A percentile compares a stretch with the other conserved stretches of the same genome.
phyloP scores from a whole-genome alignment of 306 rosid genomes.

The Vicia faba region DNA sequence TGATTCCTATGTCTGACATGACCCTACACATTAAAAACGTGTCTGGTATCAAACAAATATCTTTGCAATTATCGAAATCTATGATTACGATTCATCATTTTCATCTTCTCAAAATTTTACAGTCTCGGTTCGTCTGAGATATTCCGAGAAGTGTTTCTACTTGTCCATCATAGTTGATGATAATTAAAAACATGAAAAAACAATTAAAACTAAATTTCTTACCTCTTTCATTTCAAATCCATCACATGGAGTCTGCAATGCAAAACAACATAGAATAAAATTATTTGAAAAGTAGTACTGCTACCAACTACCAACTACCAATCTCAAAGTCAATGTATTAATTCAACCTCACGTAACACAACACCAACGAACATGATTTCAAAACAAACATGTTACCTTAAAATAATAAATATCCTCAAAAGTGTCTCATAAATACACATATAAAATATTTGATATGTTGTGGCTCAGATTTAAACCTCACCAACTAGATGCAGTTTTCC shows the following conservation, averaged over 20 bases:
- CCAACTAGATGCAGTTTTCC: not conserved
- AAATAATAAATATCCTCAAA: not conserved
- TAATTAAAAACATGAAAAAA: conserved; percentile 24
- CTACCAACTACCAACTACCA: no score
- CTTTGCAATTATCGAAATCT: no score
- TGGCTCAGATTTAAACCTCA: no score
- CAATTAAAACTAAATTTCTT: conserved; percentile 32
- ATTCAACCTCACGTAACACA: not conserved
- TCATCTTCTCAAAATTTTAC: no score
- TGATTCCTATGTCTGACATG: not conserved
- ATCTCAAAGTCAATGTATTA: conserved; percentile 4
- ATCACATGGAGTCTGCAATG: conserved; percentile 77
- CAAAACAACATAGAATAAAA: conserved; percentile 45
- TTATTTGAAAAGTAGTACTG: no score
- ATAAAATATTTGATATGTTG: no score
- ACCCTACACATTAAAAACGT: not conserved
- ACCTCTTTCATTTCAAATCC: conserved; percentile 79
- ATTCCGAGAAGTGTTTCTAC: no score
- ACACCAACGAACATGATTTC: not conserved
- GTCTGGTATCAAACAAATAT: not conserved
- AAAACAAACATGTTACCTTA: not conserved
- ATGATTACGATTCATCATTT: no score
- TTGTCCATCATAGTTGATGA: no score
- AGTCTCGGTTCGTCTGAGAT: no score
- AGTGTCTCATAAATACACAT: no score